phyloP scores from a whole-genome alignment of 257 asterid genomes.

The Striga asiatica region DNA sequence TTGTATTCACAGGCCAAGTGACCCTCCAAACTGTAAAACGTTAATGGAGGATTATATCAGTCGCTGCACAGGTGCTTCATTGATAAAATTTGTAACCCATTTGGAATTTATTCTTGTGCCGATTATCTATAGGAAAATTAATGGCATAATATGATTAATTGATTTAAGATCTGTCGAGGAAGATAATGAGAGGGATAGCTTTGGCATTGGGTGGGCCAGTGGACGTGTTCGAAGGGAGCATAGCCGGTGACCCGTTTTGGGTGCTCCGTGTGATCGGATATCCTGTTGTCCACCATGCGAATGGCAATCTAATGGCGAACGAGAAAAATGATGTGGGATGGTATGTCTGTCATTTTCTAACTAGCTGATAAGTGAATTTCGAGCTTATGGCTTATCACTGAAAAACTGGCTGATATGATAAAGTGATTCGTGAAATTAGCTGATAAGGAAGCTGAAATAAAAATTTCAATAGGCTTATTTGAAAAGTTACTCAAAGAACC shows the following conservation, averaged over 20 bases:
- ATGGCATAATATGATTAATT: too few species aligned
- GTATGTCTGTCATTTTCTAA: slow-evolving; percentile 31
- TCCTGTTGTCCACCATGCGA: slow-evolving; percentile 36
- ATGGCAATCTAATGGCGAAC: slow-evolving; percentile 27
- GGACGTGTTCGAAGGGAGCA: slow-evolving; percentile 53
- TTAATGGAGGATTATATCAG: slow-evolving; percentile 66
- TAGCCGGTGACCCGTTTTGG: slow-evolving; percentile 97
- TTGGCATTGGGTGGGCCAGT: slow-evolving; percentile 58
- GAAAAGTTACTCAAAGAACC: too few species aligned
- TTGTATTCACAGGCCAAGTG: slow-evolving; percentile 49
- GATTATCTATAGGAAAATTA: not conserved
- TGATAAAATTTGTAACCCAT: not conserved
- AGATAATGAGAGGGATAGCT: slow-evolving; percentile 88
- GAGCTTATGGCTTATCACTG: too few species aligned
- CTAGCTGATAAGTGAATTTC: too few species aligned
- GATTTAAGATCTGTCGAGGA: slow-evolving; percentile 61
- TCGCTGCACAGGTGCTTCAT: slow-evolving; percentile 63
- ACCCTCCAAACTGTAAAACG: slow-evolving; percentile 48
- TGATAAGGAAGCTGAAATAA: too few species aligned
- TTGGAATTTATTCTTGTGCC: not conserved
- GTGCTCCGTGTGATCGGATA: slow-evolving; percentile 86
- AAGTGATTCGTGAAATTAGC: too few species aligned
- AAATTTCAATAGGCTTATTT: too few species aligned
- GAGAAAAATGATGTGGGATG: slow-evolving; percentile 50
- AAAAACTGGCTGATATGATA: too few species aligned